Conservation (phyloP, 176 grass and related monocot species). For the Puya raimondii region DNA sequence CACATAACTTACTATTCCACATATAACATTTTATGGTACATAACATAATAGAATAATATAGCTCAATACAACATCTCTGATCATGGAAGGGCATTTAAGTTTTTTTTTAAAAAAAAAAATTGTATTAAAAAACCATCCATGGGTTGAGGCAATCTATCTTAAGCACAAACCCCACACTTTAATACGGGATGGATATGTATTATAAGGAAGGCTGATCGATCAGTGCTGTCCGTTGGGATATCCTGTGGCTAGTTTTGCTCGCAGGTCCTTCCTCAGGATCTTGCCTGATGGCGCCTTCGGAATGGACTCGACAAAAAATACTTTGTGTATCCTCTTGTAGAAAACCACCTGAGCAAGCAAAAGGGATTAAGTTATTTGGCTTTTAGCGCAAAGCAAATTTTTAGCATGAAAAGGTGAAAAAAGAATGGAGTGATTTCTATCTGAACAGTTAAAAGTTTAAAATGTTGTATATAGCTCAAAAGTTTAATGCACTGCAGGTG, state of each 20-base stretch:
- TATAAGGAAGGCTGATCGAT: not conserved
- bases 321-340: constrained; percentile 53
- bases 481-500: not conserved
- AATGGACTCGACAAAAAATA: constrained; percentile 50
- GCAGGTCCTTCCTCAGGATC: constrained; percentile 62
- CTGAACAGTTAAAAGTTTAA: not conserved
- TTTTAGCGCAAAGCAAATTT: not conserved
- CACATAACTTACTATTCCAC: too few relatives aligned
- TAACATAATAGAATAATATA: too few relatives aligned
- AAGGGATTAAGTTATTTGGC: not conserved
- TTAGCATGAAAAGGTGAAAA: constrained; percentile 1
- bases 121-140: too few relatives aligned
- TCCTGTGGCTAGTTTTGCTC: constrained; percentile 34
- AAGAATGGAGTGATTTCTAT: not conserved
- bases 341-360: constrained; percentile 55
- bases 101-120: too few relatives aligned
- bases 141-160: too few relatives aligned
- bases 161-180: too few relatives aligned
- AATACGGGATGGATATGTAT: too few relatives aligned
- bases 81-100: too few relatives aligned
- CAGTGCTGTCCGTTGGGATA: not conserved
- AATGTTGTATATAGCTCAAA: not conserved
- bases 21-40: too few relatives aligned
- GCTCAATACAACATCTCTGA: too few relatives aligned
- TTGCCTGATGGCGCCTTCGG: constrained; percentile 73